These are phyloP conservation scores for Monilinia aucupariae DNA, from an alignment of 2,329 filamentous ascomycete species.

Conservation along the genomic window DNA sequence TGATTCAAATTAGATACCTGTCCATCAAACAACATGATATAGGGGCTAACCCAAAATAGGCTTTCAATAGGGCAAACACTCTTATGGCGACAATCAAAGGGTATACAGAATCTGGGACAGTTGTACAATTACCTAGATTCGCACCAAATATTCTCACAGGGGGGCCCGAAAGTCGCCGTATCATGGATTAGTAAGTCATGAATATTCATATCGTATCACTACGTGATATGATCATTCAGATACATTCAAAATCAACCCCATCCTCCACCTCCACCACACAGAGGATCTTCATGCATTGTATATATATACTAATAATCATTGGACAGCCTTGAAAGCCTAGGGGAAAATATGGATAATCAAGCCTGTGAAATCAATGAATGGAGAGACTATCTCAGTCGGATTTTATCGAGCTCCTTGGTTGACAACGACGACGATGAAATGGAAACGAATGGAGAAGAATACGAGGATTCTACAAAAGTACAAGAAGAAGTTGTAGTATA, in stretches of 20 bases:
- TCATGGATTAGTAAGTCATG: constrained; percentile 5
- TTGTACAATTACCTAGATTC: constrained; percentile 60
- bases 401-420: constrained; percentile 69
- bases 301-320: neutral
- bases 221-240: neutral
- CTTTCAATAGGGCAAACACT: constrained; percentile 48
- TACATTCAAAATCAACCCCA: neutral
- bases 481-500: constrained; percentile 89
- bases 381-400: constrained; percentile 66
- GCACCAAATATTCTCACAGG: constrained; percentile 45
- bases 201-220: neutral
- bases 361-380: constrained; percentile 65
- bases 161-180: constrained; percentile 34
- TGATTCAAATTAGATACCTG: neutral
- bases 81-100: constrained; percentile 59
- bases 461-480: constrained; percentile 76
- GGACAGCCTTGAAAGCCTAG: constrained; percentile 67
- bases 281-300: neutral
- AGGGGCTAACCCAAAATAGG: neutral
- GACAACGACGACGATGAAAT: constrained; percentile 75
- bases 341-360: constrained; percentile 64
- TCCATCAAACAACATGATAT: neutral
- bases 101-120: constrained; percentile 48
- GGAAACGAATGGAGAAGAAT: constrained; percentile 83
- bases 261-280: too few species aligned